phyloP scores from a whole-genome alignment of 176 grass and related monocot species.

The Cenchrus americanus region DNA sequence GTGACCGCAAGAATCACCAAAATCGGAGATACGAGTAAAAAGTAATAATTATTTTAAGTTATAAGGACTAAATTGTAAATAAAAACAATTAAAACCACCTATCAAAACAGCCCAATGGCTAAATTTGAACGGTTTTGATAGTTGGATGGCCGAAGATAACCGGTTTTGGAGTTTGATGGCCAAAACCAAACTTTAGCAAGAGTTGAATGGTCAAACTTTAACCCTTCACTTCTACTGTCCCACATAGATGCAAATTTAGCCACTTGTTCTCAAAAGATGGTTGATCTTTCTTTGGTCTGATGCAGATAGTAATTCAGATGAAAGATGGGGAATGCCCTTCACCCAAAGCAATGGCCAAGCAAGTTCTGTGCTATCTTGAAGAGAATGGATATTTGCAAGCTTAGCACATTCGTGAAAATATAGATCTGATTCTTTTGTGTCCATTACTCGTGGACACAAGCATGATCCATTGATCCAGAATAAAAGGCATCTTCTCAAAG shows the following conservation, averaged over 20 bases:
- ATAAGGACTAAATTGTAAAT: no score
- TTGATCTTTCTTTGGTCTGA: slow-evolving; percentile 27
- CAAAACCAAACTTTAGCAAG: no score
- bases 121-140: no score
- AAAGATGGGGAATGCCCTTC: slow-evolving; percentile 72
- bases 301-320: slow-evolving; percentile 79
- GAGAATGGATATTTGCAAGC: slow-evolving; percentile 72
- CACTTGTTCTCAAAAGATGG: background rate
- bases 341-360: slow-evolving; percentile 80
- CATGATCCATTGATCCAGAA: slow-evolving; percentile 38
- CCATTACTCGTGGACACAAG: slow-evolving; percentile 54
- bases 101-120: no score
- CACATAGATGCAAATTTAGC: slow-evolving; percentile 12
- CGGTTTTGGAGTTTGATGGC: no score
- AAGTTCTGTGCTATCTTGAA: slow-evolving; percentile 74
- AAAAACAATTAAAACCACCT: no score
- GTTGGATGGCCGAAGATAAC: no score
- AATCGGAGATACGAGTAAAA: no score
- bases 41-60: no score
- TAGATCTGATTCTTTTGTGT: slow-evolving; percentile 45
- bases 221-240: background rate
- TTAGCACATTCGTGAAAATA: slow-evolving; percentile 40
- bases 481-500: slow-evolving; percentile 28
- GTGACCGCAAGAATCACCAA: no score
- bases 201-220: no score